Base-by-base conservation (phyloP, 805 yeast species). In the Naumovozyma dairenensis region DNA sequence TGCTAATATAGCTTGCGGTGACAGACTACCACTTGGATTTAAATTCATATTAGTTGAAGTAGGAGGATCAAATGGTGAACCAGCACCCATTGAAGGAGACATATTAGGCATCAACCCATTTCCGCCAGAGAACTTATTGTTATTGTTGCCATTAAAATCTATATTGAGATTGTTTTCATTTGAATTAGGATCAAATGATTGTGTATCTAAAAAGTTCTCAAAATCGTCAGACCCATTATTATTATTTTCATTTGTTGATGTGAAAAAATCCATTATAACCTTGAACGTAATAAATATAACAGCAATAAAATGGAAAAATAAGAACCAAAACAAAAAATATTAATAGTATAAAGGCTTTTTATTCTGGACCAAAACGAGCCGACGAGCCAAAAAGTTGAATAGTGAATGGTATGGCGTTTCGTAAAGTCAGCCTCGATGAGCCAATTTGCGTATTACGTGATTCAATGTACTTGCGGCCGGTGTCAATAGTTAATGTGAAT, bases 171-270 rank as follows among this genome's bases (percentile, higher is more conserved):
- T 21, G 22, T 37, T 32, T 16, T 35, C 35, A 6, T 31, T 27
- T 21, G 35, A 28, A 16, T 20, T 25, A 10, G 28, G 13, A 14
- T 36, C 40, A 39, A 29, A 34, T 3, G 72, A 69, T 44, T 67
- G 66, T 24, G 73, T 52, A 20, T 75, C 76, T 24, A 73, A 55
- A 30, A 64, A 65, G 49, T 70, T 69, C 31, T 54, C 40, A 33
- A 48, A 49, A n/a, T 45, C 48, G 14, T 43, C 44, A 14, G 26
- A 6, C 16, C 12, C 15, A 16, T 15, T 24, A 17, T 19, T 21
- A 24, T 21, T 21, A 16, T 20, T 21, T 22, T 30, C 33, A 24
- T 6, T 21, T 21, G 33, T 18, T n/a, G 33, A n/a, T n/a, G n/a
- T n/a, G n/a, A n/a, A n/a, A n/a, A n/a, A n/a, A n/a, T n/a, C n/a